phyloP scores from a whole-genome alignment of 2,329 filamentous ascomycete genomes.

The Paramyrothecium sp. region DNA sequence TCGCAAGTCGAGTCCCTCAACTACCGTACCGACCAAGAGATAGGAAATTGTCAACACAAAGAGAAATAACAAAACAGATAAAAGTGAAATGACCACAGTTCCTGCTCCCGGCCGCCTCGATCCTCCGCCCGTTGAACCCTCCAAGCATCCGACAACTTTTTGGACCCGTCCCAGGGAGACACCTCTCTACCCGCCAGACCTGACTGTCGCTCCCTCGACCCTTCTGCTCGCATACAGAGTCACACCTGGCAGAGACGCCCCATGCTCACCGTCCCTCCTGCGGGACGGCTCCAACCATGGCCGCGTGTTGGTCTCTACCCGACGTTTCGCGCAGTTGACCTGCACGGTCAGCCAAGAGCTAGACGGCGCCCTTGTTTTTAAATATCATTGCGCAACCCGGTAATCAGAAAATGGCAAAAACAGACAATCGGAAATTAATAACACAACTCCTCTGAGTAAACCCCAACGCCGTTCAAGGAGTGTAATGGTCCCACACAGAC shows the following conservation, averaged over 20 bases:
- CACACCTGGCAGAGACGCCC: background rate
- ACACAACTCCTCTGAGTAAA: constrained; percentile 17
- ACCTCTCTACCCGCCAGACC: background rate
- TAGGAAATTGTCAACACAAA: background rate
- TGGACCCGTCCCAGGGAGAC: background rate
- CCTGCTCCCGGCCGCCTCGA: background rate
- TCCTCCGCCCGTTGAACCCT: background rate
- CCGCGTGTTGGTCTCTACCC: background rate
- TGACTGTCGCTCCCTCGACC: background rate
- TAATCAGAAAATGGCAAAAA: constrained; percentile 15
- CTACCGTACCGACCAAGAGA: background rate
- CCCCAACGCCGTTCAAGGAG: constrained; percentile 34
- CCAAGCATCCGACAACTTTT: background rate
- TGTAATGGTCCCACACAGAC: constrained; percentile 31
- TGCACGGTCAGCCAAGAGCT: no score
- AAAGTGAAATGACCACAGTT: background rate
- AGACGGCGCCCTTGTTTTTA: no score
- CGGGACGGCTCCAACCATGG: background rate
- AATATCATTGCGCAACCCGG: constrained; percentile 5
- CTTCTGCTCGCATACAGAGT: background rate
- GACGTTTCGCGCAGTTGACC: no score
- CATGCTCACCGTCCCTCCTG: background rate
- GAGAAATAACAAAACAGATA: background rate
- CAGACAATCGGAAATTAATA: constrained; percentile 20
- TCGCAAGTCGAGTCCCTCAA: background rate